Conservation (phyloP, 805 yeast genomes). For the Pichia eremophila region DNA sequence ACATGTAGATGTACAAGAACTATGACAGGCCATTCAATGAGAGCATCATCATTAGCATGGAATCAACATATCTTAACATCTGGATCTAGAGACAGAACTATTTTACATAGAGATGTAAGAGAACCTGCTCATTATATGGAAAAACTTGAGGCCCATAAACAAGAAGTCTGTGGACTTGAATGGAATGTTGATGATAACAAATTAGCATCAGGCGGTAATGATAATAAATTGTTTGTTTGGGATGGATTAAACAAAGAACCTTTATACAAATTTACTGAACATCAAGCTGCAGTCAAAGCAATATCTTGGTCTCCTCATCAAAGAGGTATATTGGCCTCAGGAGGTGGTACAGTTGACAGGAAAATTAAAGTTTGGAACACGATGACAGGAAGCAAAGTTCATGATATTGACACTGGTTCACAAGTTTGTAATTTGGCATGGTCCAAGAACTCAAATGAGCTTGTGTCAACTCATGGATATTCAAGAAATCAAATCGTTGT, state of each 20-base stretch:
- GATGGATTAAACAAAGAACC: slow-evolving; percentile 69
- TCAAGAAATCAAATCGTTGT: slow-evolving; percentile 82
- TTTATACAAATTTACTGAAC: slow-evolving; percentile 65
- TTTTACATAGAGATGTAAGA: slow-evolving; percentile 86
- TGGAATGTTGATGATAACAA: slow-evolving; percentile 92
- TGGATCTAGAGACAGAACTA: slow-evolving; percentile 79
- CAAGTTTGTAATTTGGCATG: slow-evolving; percentile 92
- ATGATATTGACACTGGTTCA: slow-evolving; percentile 89
- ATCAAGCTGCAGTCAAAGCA: slow-evolving; percentile 93
- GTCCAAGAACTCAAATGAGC: slow-evolving; percentile 86
- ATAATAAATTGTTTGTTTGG: slow-evolving; percentile 80
- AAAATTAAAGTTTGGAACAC: slow-evolving; percentile 90
- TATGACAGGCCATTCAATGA: slow-evolving; percentile 80
- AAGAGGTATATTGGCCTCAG: slow-evolving; percentile 84
- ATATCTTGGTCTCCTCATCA: slow-evolving; percentile 97
- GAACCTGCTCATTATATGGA: slow-evolving; percentile 73
- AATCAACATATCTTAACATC: slow-evolving; percentile 80
- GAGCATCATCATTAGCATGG: slow-evolving; percentile 91
- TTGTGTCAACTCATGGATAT: slow-evolving; percentile 92
- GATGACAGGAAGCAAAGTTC: slow-evolving; percentile 58
- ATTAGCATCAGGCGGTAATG: slow-evolving; percentile 93
- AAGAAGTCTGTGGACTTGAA: slow-evolving; percentile 92
- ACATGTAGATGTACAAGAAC: slow-evolving; percentile 75
- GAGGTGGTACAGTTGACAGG: slow-evolving; percentile 95
- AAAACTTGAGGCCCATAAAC: slow-evolving; percentile 63